A percentile compares a stretch with the other conserved stretches of the same genome.
These are phyloP conservation scores for Pleochaeta shiraiana DNA, from an alignment of 2,329 filamentous ascomycete species.

Conservation along the genomic window DNA sequence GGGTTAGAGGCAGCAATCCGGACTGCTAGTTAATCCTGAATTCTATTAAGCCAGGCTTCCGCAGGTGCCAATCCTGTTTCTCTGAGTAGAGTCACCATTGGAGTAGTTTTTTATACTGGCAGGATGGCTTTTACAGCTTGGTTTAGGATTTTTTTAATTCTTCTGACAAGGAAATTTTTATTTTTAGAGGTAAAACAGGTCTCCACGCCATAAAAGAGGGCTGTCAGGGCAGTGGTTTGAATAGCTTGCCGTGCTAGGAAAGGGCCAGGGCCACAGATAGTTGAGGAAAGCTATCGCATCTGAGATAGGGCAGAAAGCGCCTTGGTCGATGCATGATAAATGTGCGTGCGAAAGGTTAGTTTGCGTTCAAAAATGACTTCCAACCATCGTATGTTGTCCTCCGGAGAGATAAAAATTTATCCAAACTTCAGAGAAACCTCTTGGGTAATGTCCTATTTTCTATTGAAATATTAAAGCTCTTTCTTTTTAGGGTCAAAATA, in stretches of 20 bases:
- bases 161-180: too few relatives aligned
- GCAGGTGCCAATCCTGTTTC: neutral
- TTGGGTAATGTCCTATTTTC: neutral
- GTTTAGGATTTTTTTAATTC: too few relatives aligned
- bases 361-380: neutral
- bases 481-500: neutral
- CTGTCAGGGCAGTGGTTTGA: too few relatives aligned
- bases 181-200: too few relatives aligned
- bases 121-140: neutral
- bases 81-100: neutral
- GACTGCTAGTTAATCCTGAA: neutral
- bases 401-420: neutral
- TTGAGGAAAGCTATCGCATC: neutral
- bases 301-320: neutral
- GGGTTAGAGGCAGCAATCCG: neutral
- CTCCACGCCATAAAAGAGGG: too few relatives aligned
- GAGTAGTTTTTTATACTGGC: neutral
- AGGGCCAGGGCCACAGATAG: neutral
- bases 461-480: neutral
- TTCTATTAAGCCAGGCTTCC: neutral
- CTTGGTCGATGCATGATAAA: neutral
- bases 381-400: neutral
- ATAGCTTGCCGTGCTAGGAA: too few relatives aligned
- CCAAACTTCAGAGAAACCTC: neutral
- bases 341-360: neutral